Conservation (phyloP, 345 rosid genomes). For the Lepidium didymum region DNA sequence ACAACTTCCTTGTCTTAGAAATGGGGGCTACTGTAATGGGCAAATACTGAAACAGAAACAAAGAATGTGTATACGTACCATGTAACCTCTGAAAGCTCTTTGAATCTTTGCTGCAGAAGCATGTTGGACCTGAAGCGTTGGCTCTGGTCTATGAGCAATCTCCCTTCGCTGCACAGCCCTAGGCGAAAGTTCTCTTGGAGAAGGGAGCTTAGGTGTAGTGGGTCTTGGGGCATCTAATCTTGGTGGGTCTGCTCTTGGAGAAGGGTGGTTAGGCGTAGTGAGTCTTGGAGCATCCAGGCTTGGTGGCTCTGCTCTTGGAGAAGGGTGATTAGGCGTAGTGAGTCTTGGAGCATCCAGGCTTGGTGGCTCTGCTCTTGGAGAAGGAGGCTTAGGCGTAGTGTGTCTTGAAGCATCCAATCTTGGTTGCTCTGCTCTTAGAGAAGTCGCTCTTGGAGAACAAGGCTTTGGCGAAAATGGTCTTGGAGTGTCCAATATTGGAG, state of each 20-base stretch:
- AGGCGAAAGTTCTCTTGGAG: slow-evolving; percentile 23
- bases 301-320: slow-evolving; percentile 10
- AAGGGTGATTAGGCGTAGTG: slow-evolving; percentile 6
- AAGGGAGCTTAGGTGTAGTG: slow-evolving; percentile 39
- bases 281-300: slow-evolving; percentile 4
- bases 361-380: slow-evolving; percentile 43
- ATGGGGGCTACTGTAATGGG: neutral
- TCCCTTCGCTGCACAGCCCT: slow-evolving; percentile 23
- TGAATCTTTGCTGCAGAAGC: slow-evolving; percentile 85
- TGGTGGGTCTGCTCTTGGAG: slow-evolving; percentile 36
- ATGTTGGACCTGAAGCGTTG: slow-evolving; percentile 54
- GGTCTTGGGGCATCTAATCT: neutral
- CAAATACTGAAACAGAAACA: slow-evolving; percentile 1
- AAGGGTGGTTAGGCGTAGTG: slow-evolving; percentile 44
- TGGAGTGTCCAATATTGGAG: slow-evolving; percentile 28
- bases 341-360: slow-evolving; percentile 1
- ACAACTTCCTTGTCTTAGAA: neutral
- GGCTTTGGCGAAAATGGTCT: slow-evolving; percentile 14
- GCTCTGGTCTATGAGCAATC: slow-evolving; percentile 54
- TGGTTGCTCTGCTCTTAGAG: slow-evolving; percentile 50
- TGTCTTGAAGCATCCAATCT: slow-evolving; percentile 2
- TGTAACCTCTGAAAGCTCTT: slow-evolving; percentile 75
- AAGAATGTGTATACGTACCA: slow-evolving; percentile 34
- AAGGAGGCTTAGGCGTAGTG: slow-evolving; percentile 10
- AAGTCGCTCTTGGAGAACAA: slow-evolving; percentile 13